Evolutionary conservation across 176 grass and related monocot genomes (phyloP), one percentile per base, ranked within the genome.

Genomic region (Hyparrhenia diplandra): DNA sequence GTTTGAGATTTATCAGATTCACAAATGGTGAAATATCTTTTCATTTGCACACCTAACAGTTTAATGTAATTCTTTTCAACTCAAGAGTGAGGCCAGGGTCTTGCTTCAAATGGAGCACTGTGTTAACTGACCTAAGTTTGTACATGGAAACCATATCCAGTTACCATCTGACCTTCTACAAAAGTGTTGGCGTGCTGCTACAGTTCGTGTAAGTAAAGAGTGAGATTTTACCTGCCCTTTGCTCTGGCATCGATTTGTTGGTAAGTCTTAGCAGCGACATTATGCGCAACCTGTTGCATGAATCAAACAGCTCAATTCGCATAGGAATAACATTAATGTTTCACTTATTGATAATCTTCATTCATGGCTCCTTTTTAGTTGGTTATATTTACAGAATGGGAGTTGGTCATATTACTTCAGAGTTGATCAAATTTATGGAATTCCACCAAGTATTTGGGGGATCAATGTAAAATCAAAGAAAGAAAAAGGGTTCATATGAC

Each of bases 211-310:
- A 30, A 42, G 5, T 16, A 75, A 69, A 36, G 41, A 60, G 34
- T 2, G 30, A 74, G 42, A 88, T 73, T 17, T 65, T 89, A 94
- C 95, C 95, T 86, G 80, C 65, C 87, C 88, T 87, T 92, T 18
- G 90, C 43, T 79, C 95, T 79, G 51, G 90, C 92, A 89, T 94
- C 95, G 8, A 98, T 36, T 72, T 85, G 72, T 77, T 98, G 95
- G 81, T 94, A 79, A 39, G 77, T 83, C 83, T 76, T 84, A 64
- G 76, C 88, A 63, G 67, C 43, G 20, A 92, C 84, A 75, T 98
- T 92, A 63, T 90, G 73, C 13, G 80, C 88, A 5, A 98, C 87
- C 92, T 98, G 83, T 85, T 81, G 60, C 62, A 90, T 17, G 14
- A 84, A 69, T 17, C 62, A 77, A 77, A 46, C 46, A 64, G 13